Evolutionary conservation across 176 grass and related monocot species (phyloP).

Genomic region (Oryza brachyantha): DNA sequence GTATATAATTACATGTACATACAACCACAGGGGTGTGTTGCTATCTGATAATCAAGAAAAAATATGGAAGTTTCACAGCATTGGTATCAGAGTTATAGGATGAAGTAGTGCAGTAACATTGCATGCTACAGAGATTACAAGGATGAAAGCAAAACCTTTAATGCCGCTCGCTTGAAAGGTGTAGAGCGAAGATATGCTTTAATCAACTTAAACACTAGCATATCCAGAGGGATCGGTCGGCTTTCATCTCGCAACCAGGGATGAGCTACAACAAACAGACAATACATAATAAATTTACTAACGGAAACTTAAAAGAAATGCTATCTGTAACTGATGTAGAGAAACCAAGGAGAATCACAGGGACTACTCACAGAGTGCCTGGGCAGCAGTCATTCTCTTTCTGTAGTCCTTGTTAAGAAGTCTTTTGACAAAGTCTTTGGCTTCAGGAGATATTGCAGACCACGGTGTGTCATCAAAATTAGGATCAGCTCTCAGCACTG

Average conservation of each 20-base stretch:
- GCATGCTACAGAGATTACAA: slow-evolving; percentile 26
- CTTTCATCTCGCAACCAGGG: slow-evolving; percentile 82
- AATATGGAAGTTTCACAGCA: neutral
- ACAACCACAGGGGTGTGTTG: neutral
- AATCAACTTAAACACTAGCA: slow-evolving; percentile 76
- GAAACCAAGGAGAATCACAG: neutral
- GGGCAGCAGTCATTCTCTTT: slow-evolving; percentile 97
- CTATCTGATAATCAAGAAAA: slow-evolving; percentile 3
- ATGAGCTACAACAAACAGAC: slow-evolving; percentile 60
- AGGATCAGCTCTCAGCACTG: slow-evolving; percentile 93
- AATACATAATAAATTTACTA: slow-evolving; percentile 12
- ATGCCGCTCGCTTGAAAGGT: slow-evolving; percentile 87
- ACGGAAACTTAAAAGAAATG: slow-evolving; percentile 30
- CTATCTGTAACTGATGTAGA: neutral
- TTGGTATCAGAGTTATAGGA: slow-evolving; percentile 6
- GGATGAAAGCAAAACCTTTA: slow-evolving; percentile 65
- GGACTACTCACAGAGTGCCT: slow-evolving; percentile 80
- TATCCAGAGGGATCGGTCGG: slow-evolving; percentile 72
- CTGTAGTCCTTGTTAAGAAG: slow-evolving; percentile 98
- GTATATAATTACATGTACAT: slow-evolving; percentile 3
- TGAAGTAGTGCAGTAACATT: neutral
- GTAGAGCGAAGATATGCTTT: slow-evolving; percentile 78
- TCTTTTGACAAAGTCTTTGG: slow-evolving; percentile 97
- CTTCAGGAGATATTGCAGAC: slow-evolving; percentile 72
- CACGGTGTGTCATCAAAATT: slow-evolving; percentile 90